Conservation (phyloP, 2,329 filamentous ascomycete species). For the Chrysosporium queenslandicum region DNA sequence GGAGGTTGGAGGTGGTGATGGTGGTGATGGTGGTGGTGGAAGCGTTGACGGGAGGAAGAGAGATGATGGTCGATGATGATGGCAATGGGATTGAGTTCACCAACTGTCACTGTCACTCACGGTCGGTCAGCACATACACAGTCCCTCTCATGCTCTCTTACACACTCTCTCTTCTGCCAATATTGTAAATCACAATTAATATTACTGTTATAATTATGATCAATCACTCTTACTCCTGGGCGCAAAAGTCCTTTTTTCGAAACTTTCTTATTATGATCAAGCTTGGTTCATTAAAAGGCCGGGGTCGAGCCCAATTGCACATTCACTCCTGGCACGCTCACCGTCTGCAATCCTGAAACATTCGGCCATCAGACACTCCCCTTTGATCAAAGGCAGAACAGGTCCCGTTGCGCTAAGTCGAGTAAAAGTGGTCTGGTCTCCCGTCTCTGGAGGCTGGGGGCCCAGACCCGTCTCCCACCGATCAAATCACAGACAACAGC, state of each 20-base stretch:
- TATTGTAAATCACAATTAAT: not conserved
- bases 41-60: not conserved
- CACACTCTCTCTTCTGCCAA: not conserved
- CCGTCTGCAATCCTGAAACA: slow-evolving; percentile 6
- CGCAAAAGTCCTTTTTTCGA: slow-evolving; percentile 8
- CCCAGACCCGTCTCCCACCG: no score
- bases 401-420: no score
- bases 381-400: not conserved
- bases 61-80: not conserved
- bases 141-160: no score
- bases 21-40: no score
- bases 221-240: not conserved
- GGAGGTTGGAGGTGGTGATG: not conserved
- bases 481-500: no score
- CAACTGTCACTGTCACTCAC: not conserved
- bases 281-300: not conserved
- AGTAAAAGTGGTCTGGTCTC: no score
- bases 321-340: no score
- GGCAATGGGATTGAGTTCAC: not conserved
- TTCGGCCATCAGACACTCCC: not conserved
- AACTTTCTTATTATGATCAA: slow-evolving; percentile 10
- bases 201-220: not conserved
- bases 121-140: not conserved
- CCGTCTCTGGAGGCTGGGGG: no score
- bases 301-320: slow-evolving; percentile 4